Base-by-base conservation (phyloP, 2,329 filamentous ascomycete species). In the Aureobasidium sp. region DNA sequence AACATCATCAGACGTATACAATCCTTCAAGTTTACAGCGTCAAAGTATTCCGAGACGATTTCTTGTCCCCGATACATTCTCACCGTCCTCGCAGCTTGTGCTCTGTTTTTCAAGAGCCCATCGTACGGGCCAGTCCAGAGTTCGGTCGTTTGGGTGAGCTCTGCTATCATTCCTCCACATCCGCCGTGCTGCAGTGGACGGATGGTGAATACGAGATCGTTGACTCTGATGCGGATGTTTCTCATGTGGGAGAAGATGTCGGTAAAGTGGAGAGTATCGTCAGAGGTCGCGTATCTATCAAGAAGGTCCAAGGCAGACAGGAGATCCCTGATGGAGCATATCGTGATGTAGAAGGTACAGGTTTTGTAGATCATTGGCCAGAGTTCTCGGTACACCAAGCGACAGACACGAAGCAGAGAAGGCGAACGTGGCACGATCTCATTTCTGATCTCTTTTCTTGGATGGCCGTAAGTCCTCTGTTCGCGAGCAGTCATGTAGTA, bases 401-500 rank as follows among this genome's bases (percentile, higher is more conserved):
- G 50, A 25, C 37, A 42, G n/a, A 54, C 37, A 9, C 35, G 37
- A 11, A 42, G 37, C 3, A 54, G n/a, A 19, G 35, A 19, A 13
- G 37, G 50, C 6, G 27, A n/a, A 8, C 25, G 23, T 4, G 11
- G 25, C 13, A n/a, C 0, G 10, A 31, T n/a, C 9, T 54, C 50
- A 7, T 42, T 11, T 4, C n/a, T 37, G 15, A 37, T 6, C 6
- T 2, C 21, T 25, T 35, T 2, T 21, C 19, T 17, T 1, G 4
- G 11, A 2, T 4, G n/a, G 9, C 11, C 17, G 25, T 50, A 50
- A 3, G 11, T 6, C 19, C 49, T 53, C 21, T 19, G 9, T 3
- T 53, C 40, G 7, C 49, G 49, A n/a, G 50, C 50, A n/a, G 37
- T 42, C 25, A 54, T 31, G 37, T 42, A 54, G 50, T 54, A 54